Evolutionary conservation across 257 asterid species (phyloP), one percentile per base, ranked within the genome.

Genomic region (Anisodus tanguticus): DNA sequence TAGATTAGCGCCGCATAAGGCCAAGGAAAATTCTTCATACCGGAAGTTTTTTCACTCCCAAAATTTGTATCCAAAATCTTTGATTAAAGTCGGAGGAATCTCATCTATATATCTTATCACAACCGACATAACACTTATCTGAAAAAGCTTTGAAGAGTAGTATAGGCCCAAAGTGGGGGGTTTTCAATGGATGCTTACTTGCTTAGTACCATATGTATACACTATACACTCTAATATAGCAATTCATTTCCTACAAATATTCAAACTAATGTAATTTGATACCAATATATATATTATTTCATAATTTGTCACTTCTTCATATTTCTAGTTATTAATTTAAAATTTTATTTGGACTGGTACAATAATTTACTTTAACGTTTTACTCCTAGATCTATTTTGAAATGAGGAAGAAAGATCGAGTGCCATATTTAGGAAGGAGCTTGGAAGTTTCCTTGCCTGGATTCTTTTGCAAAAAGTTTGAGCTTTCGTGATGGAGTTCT

Each of bases 401-500:
- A 45, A 72, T 19, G 58, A n/a, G 58, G 58, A 45, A 71, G 16
- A 71, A 0, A 47, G 43, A 49, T 49, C 49, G 60, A 49, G 4
- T 19, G 43, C 19, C 19, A 49, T 49, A 49, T 74, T 11, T 49
- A 22, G 13, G 77, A 68, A 68, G 26, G 3, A 15, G n/a, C 53
- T 76, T 51, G 45, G 81, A 76, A 76, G 58, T 76, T 76, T 76
- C 81, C 62, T 49, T 22, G 22, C 6, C 45, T 76, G 63, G 81
- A 76, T 76, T 76, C n/a, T 74, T 49, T 74, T 74, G 80, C 59
- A 7, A 5, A 31, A 74, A 74, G 80, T 19, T 47, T 43, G 17
- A 54, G 58, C 58, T 54, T 54, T 54, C 58, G 58, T 54, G 17
- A 54, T n/a, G 57, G 2, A 71, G 5, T 70, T 19, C 6, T 62